Evolutionary conservation across 2,329 filamentous ascomycete species (phyloP), one percentile per base, ranked within the genome.

Genomic region (Colletotrichum spinosum): DNA sequence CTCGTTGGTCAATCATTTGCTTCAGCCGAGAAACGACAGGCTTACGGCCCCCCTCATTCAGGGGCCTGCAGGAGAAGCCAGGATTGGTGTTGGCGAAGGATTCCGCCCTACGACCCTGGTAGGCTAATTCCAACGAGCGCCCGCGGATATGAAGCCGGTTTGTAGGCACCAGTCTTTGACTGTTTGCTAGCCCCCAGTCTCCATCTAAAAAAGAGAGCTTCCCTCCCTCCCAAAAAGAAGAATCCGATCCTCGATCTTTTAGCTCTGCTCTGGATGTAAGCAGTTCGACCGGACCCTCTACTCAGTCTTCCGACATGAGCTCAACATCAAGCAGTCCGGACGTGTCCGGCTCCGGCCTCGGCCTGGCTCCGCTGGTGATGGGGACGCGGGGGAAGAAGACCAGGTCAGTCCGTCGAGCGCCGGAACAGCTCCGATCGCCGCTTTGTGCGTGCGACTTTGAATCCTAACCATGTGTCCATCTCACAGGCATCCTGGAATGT

Each of bases 71-170:
- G 25, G 25, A 25, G 25, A 25, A 25, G 25, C 25, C 25, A 25
- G 25, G 4, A 4, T 25, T 25, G 25, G 37, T 54, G 33, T 15
- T 38, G 17, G 15, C 37, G 38, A 38, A 46, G 53, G 53, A 55
- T 55, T 15, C 49, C 44, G 49, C 60, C 60, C 49, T 63, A 63
- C 55, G 41, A 37, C 60, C 55, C 60, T 63, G 49, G 50, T 49
- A 11, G 33, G 13, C 13, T 39, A 3, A 39, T 39, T 46, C 15
- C 35, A 7, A 62, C 50, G 25, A 25, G 25, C 25, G 25, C 25
- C 25, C 25, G 25, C 25, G 25, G 25, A 25, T 25, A 25, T 25
- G 25, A 25, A 25, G 25, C 25, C 25, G 25, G 25, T 1, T 25
- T 25, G 25, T 39, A 62, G 54, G 59, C 59, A 51, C 15, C 45